Evolutionary conservation across 106 monocot species (phyloP).

Genomic region (Dactylorhiza incarnata): DNA sequence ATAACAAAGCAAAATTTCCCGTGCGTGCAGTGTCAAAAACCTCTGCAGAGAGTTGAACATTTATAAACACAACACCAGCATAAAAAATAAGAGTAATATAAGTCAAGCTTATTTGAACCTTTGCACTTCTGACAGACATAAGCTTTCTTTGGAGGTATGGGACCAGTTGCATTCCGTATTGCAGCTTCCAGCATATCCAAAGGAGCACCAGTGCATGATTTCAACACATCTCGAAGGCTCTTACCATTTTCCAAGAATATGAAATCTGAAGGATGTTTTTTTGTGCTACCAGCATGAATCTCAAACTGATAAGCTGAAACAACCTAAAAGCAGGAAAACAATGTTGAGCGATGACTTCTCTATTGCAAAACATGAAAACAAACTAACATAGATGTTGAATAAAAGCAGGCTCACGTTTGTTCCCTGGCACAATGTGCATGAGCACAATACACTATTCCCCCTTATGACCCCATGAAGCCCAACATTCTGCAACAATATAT

Average conservation of each 20-base stretch:
- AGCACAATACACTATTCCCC: conserved; percentile 62
- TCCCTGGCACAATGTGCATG: conserved; percentile 70
- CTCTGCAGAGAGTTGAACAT: conserved; percentile 18
- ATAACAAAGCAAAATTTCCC: conserved; percentile 43
- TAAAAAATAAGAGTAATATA: neutral
- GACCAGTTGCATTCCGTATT: conserved; percentile 53
- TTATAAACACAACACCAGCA: conserved; percentile 11
- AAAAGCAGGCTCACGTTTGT: conserved; percentile 31
- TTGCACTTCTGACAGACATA: conserved; percentile 39
- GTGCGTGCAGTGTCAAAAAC: conserved; percentile 21
- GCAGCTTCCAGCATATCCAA: conserved; percentile 60
- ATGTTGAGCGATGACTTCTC: neutral
- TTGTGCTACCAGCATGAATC: conserved; percentile 82
- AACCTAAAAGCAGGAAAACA: conserved; percentile 30
- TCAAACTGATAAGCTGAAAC: conserved; percentile 81
- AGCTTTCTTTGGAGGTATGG: conserved; percentile 15
- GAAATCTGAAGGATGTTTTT: conserved; percentile 84
- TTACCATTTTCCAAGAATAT: conserved; percentile 85
- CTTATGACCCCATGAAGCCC: conserved; percentile 66
- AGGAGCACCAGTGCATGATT: conserved; percentile 50
- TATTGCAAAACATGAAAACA: neutral
- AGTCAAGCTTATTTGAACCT: conserved; percentile 18
- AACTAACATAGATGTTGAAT: neutral
- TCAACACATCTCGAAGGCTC: conserved; percentile 64
- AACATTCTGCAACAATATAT: conserved; percentile 19